Base-by-base conservation (phyloP, 1,284 basidiomycete genomes). In the Ceratorhiza oryzae-sativae region DNA sequence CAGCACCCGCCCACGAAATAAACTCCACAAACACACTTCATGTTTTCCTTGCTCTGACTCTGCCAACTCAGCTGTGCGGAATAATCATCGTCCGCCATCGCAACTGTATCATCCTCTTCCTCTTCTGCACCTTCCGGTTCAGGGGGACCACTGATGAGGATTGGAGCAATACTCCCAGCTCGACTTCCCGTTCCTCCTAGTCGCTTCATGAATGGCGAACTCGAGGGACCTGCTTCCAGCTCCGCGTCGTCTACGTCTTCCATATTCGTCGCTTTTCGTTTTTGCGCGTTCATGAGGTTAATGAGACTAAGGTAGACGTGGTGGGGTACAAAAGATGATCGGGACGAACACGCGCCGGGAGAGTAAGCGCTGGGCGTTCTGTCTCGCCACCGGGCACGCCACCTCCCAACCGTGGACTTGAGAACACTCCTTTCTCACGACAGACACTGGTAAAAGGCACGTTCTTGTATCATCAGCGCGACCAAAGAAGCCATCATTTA, bases 31-130 rank as follows among this genome's bases (percentile, higher is more conserved):
- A 77, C 84, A 60, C 72, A 92, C 91, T 92, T 93, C 36, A 93
- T 80, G 77, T 93, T 92, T 77, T 91, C 90, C 76, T 93, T 93
- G 46, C 90, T 90, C 81, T 92, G 90, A 74, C 88, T 92, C 80
- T 92, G 89, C 86, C 88, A 92, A 3, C 87, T 88, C 67, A 89
- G 77, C 77, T 92, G 91, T 0, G 90, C 89, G 13, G 90, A 91
- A 78, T 92, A 93, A 75, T 93, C 91, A 74, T 92, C 91, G 73
- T 93, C 91, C 5, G 90, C 91, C 91, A 93, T 92, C 4, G 90
- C 90, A 46, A 90, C 45, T n/a, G 90, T 46, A 91, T 78, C 65
- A 90, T 77, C 75, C 92, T 75, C 73, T 8, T 75, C 73, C 39
- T 75, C 91, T 72, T 92, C 90, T 70, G 91, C 91, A 4, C 83